Base-by-base conservation (phyloP, 768 basidiomycete genomes). In the Boletellus ananas region DNA sequence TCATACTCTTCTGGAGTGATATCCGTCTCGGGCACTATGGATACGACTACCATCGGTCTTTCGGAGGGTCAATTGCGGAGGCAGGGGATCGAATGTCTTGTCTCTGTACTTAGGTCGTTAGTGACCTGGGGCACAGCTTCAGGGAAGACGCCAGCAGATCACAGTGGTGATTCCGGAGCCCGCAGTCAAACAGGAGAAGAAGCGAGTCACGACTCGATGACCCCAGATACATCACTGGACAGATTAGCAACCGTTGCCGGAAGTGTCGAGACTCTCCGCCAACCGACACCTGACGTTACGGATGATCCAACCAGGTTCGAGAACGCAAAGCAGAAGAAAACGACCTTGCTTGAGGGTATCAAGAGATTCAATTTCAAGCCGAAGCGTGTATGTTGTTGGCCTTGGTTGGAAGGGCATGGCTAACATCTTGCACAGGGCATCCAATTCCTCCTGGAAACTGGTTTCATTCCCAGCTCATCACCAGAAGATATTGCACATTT, bases 291-390 rank as follows among this genome's bases (percentile, higher is more conserved):
- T 0, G 91, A 93, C 50, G 63, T 84, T 34, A 69, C 72, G n/a
- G 96, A 98, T 61, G 95, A 98, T 65, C 95, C 95, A 1, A 85
- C 78, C 17, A 80, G 80, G 61, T 97, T 99, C 56, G 95, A 97
- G 73, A 94, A 80, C 52, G 96, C 94, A 11, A 97, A 96, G 67
- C 90, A 93, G 71, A 87, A 90, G 71, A 99, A 99, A 72, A 97
- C 91, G 31, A 94, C 88, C 0, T 68, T 98, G 25, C 71, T 94
- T 34, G 95, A 98, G 65, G 96, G 96, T 23, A 89, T 98, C 69
- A 94, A 88, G 69, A 93, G 92, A 70, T 99, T 99, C 71, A 97
- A 98, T 66, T 93, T 87, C 76, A 98, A 96, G 71, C 94, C 95
- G n/a, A 98, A 97, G 71, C 81, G 85, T 58, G 94, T 94, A 61